Evolutionary conservation across 805 yeast species (phyloP), one percentile per base, ranked within the genome.

Genomic region (Hanseniaspora hatyaiensis): DNA sequence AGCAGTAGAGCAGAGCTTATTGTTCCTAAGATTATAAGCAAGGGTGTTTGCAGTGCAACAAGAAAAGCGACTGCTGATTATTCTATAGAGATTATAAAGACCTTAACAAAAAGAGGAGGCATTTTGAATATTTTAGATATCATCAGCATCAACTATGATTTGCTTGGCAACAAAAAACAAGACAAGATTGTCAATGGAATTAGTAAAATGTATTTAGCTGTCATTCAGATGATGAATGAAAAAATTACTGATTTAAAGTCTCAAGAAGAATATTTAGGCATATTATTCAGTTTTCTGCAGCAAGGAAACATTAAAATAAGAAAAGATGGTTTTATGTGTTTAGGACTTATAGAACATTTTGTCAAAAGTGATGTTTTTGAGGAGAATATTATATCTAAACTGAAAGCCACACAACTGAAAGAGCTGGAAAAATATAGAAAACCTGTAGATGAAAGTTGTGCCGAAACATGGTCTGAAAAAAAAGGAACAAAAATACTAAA

Each of bases 341-440:
- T 87, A 0, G 75, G 84, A 4, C 82, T 78, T 48, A 59, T 88
- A 23, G 77, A 78, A 60, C 74, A 76, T 50, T 83, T 92, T 82
- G 92, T 94, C 2, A 56, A 59, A 12, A 51, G 49, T 24, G 73
- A 65, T 18, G 61, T 75, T 0, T 65, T 85, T 34, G 78, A 77
- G 45, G 69, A 71, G 13, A 59, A 78, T 0, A 64, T 86, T 33
- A 74, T 85, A 48, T 74, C 80, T 2, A 77, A 77, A 23, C 70
- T 92, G 64, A 92, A 89, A 60, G 95, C 96, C 0, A 85, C 87
- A 18, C 97, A 89, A 62, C 89, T 85, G 63, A 82, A 80, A 53
- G 50, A 97, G 88, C 58, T 70, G 89, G 50, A 69, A 75, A 6
- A 75, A 76, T 30, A 78, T 76, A 22, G 36, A 71, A 24, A 40